Conservation (phyloP, 805 yeast species). For the Sporopachydermia lactativora region DNA sequence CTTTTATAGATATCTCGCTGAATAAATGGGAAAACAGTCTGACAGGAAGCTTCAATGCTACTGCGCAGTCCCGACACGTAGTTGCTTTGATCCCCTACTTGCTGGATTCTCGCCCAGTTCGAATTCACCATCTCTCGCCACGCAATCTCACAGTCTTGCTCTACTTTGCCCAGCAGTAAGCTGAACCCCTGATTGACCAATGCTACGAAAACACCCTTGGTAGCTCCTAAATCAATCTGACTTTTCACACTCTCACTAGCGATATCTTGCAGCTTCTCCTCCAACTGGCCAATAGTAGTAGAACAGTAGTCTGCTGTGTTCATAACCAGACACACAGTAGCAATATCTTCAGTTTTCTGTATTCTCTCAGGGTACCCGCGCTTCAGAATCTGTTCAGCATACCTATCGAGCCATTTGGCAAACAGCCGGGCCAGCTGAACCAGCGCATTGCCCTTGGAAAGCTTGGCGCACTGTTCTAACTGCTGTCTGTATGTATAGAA, state of each 20-base stretch:
- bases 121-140: constrained; percentile 77
- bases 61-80: constrained; percentile 47
- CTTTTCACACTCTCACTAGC: constrained; percentile 28
- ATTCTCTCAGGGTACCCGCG: constrained; percentile 31
- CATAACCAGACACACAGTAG: constrained; percentile 53
- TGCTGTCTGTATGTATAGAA: constrained; percentile 66
- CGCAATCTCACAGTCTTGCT: constrained; percentile 44
- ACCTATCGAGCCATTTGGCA: constrained; percentile 48
- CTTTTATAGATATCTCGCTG: constrained; percentile 60
- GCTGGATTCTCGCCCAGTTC: constrained; percentile 54
- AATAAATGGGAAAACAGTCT: constrained; percentile 37
- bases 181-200: constrained; percentile 45
- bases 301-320: constrained; percentile 88
- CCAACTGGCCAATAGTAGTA: constrained; percentile 63
- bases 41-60: constrained; percentile 26
- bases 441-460: constrained; percentile 32
- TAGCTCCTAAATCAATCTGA: constrained; percentile 34
- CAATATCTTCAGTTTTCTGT: constrained; percentile 43
- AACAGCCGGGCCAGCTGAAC: constrained; percentile 42
- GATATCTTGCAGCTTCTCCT: constrained; percentile 37
- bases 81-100: constrained; percentile 59
- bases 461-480: constrained; percentile 51
- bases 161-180: constrained; percentile 41
- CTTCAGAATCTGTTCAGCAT: constrained; percentile 35
- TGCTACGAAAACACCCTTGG: constrained; percentile 41